Conservation (phyloP, 2,329 filamentous ascomycete species). For the Sclerotinia spermophila region DNA sequence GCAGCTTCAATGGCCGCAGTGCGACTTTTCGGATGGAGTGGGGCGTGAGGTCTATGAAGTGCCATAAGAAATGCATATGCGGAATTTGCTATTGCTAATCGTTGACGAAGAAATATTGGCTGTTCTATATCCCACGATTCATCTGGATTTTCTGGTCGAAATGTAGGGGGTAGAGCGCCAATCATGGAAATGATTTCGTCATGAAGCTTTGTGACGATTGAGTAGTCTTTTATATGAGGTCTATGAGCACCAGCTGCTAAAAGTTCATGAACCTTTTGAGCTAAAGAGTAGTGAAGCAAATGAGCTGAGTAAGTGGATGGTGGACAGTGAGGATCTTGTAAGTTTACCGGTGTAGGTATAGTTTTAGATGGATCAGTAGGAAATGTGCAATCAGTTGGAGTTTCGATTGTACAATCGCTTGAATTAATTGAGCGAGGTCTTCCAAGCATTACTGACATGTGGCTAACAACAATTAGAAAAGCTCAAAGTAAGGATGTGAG, state of each 20-base stretch:
- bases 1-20: constrained; percentile 17
- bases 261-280: constrained; percentile 19
- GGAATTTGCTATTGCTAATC: background rate
- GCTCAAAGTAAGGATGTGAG: background rate
- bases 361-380: constrained; percentile 15
- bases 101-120: background rate
- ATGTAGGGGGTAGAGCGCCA: background rate
- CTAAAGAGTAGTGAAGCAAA: constrained; percentile 14
- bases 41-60: constrained; percentile 20
- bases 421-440: constrained; percentile 22
- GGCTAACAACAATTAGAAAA: constrained; percentile 2
- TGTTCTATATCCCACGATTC: background rate
- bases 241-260: constrained; percentile 11
- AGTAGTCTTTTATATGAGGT: constrained; percentile 20
- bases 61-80: constrained; percentile 18
- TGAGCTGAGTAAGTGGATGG: background rate
- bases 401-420: constrained; percentile 18
- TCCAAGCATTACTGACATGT: constrained; percentile 21
- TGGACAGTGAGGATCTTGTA: background rate
- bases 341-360: background rate
- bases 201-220: constrained; percentile 13
- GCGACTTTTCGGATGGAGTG: constrained; percentile 17
- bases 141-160: constrained; percentile 6
- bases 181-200: constrained; percentile 7
- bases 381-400: constrained; percentile 19